Conservation (phyloP, 2,329 filamentous ascomycete species). For the Microdochium nivale region DNA sequence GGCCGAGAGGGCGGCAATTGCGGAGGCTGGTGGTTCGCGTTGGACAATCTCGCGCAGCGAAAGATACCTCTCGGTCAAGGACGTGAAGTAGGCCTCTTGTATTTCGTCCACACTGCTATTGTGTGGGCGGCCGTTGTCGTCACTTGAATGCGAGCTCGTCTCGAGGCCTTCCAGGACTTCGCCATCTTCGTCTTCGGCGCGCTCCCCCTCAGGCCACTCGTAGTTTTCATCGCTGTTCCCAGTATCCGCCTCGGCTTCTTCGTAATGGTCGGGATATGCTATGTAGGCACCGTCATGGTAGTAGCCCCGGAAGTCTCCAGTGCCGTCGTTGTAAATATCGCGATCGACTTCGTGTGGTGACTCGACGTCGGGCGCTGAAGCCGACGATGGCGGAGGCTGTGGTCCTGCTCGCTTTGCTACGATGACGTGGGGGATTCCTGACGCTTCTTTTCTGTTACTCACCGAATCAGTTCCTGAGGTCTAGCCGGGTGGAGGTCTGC, state of each 20-base stretch:
- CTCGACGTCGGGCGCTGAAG: no score
- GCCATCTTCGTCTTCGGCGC: slow-evolving; percentile 20
- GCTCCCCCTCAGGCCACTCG: slow-evolving; percentile 12
- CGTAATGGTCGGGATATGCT: slow-evolving; percentile 39
- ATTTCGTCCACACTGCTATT: slow-evolving; percentile 31
- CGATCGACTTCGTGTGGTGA: slow-evolving; percentile 18
- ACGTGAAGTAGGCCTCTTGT: slow-evolving; percentile 57
- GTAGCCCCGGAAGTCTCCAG: slow-evolving; percentile 51
- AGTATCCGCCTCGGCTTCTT: slow-evolving; percentile 6
- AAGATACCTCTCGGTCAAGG: slow-evolving; percentile 57
- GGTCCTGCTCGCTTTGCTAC: slow-evolving; percentile 51
- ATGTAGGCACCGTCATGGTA: slow-evolving; percentile 77
- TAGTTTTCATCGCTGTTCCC: slow-evolving; percentile 13
- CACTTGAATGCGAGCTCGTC: slow-evolving; percentile 19
- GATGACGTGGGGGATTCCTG: slow-evolving; percentile 61
- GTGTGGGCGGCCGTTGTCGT: slow-evolving; percentile 11
- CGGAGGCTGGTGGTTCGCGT: slow-evolving; percentile 40
- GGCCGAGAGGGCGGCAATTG: slow-evolving; percentile 42
- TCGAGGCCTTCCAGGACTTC: slow-evolving; percentile 10
- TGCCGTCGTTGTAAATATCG: slow-evolving; percentile 37
- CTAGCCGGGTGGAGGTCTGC: slow-evolving; percentile 8
- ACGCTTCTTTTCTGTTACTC: slow-evolving; percentile 64
- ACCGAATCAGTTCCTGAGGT: slow-evolving; percentile 36
- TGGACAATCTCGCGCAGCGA: slow-evolving; percentile 55
- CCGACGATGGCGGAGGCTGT: slow-evolving; percentile 32